Evolutionary conservation across 108 stramenopile species (phyloP).

Genomic region (Fragilaria crotonensis): DNA sequence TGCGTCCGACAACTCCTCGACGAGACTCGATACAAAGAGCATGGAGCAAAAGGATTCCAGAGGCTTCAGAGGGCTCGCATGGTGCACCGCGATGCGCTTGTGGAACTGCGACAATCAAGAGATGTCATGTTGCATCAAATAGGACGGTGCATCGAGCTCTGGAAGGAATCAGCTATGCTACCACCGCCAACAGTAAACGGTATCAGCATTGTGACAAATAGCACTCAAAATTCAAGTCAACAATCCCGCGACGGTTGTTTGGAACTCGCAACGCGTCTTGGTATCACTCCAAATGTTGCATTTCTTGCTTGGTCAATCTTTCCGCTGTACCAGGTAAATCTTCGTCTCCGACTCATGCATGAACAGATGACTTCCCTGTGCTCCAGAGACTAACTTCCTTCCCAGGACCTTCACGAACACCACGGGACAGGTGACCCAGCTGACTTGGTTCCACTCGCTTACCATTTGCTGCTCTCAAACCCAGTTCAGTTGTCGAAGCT

Average conservation of each 20-base stretch:
- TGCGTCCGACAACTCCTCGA: slow-evolving; percentile 17
- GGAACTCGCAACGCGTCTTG: slow-evolving; percentile 38
- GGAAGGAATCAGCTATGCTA: slow-evolving; percentile 46
- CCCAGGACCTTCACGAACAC: slow-evolving; percentile 25
- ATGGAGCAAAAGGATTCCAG: background rate
- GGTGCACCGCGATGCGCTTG: slow-evolving; percentile 29
- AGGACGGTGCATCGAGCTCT: slow-evolving; percentile 49
- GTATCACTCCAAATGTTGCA: slow-evolving; percentile 40
- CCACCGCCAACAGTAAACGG: slow-evolving; percentile 14
- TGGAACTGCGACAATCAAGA: slow-evolving; percentile 32
- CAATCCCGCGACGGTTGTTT: slow-evolving; percentile 20
- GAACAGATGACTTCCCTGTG: too few relatives aligned
- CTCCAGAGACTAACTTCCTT: too few relatives aligned
- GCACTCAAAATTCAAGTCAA: background rate
- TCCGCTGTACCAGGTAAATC: slow-evolving; percentile 36
- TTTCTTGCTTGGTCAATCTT: slow-evolving; percentile 34
- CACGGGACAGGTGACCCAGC: slow-evolving; percentile 39
- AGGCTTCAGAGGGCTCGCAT: slow-evolving; percentile 10
- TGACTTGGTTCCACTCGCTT: slow-evolving; percentile 41
- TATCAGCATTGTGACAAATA: slow-evolving; percentile 1
- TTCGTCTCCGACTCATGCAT: background rate
- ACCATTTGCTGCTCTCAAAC: slow-evolving; percentile 21
- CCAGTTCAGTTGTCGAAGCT: slow-evolving; percentile 22
- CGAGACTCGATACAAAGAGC: background rate
- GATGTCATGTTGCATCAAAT: slow-evolving; percentile 31